Base-by-base conservation (phyloP, 768 basidiomycete species). In the Podaxis sp. region DNA sequence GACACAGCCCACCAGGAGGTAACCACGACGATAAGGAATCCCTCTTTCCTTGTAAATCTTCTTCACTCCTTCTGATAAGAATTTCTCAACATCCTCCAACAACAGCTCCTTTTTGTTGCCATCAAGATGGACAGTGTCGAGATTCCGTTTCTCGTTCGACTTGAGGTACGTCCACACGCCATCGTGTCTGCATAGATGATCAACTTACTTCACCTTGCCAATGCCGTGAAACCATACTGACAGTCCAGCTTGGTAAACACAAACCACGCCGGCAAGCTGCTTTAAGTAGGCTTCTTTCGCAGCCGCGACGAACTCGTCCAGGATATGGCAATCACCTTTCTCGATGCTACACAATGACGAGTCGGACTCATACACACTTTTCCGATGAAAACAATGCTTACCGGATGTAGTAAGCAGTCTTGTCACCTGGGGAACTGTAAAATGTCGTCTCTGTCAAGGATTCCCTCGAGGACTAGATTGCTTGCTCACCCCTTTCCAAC, bases 21-120 rank as follows among this genome's bases (percentile, higher is more conserved):
- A 88, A 22, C 89, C 89, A 11, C 89, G 78, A 17, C 86, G 82
- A 70, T 84, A 88, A 0, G 88, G 88, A 55, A 90, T 89, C 0
- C 87, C 88, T 29, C 89, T 82, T 13, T 82, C 81, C 1, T 76
- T 66, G 61, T 90, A 90, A 88, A 88, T 89, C 17, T 72, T 62
- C 66, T 82, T 83, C 63, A 79, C 85, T 5, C 64, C 62, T 25
- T 27, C 25, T 4, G 49, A 50, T 22, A 90, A 71, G 63, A 91
- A 91, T 60, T 88, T 85, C 13, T 71, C 72, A 0, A 84, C 84
- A 65, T 91, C 89, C 3, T 80, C 75, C 3, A 90, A 64, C 1
- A 91, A 67, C n/a, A 79, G 69, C 2, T 87, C 83, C 47, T 81
- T 79, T 24, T 87, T 72, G 0, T 86, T 85, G 0, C 78, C 78